Evolutionary conservation across 371 early-diverging fungal genomes (phyloP).

Genomic region (Mucor mucedo): DNA sequence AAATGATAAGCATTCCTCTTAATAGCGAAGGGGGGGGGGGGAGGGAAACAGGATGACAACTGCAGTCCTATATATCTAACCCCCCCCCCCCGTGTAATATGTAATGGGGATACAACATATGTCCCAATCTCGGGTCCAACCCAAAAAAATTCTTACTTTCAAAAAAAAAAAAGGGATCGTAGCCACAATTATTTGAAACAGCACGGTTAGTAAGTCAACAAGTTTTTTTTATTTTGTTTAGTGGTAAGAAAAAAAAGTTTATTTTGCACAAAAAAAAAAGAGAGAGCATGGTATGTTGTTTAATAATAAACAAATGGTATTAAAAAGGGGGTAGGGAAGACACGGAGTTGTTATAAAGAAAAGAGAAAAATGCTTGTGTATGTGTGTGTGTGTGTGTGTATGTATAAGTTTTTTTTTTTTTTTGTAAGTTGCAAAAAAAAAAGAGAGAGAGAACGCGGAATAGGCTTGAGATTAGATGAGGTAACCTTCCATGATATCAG

Average conservation of each 20-base stretch:
- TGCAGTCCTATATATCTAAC: neutral
- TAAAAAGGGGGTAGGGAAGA: no score
- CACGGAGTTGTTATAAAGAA: neutral
- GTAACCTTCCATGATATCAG: conserved; percentile 50
- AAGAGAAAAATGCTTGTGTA: neutral
- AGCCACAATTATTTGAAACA: conserved; percentile 8
- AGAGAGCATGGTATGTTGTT: no score
- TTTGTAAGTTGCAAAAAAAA: neutral
- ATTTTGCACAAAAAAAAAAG: neutral
- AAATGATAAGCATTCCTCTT: no score
- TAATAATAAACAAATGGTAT: no score
- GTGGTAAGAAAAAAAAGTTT: neutral
- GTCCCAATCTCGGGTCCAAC: neutral
- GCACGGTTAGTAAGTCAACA: neutral
- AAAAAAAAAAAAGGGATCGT: neutral
- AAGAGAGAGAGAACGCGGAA: neutral
- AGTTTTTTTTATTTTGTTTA: neutral
- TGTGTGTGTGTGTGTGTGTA: neutral
- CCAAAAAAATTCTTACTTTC: neutral
- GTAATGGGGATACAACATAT: neutral
- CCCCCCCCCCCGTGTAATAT: neutral
- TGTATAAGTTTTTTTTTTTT: neutral
- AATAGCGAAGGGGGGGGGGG: no score
- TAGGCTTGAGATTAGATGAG: conserved; percentile 23
- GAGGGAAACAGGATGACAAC: no score